Percentiles rank a stretch among this genome's conserved stretches.
These are phyloP conservation scores for barley (Hordeum vulgare) DNA, from an alignment of 176 grass and related monocot genomes.

Conservation along the genomic window MorexV3_pseudomolecules_assembly NC_058521.1:546523344-546523843, in stretches of 20 bases:
- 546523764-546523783: not conserved
- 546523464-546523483: too few relatives aligned
- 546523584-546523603: not conserved
- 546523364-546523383: not conserved
- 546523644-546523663: too few relatives aligned
- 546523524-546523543: not conserved
- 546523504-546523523: not conserved
- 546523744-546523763: not conserved
- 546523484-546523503: too few relatives aligned
- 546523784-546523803: not conserved
- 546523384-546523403: too few relatives aligned
- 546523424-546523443: too few relatives aligned
- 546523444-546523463: too few relatives aligned
- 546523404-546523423: too few relatives aligned
- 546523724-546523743: conserved; percentile 1
- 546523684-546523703: not conserved
- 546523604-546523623: too few relatives aligned
- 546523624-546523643: too few relatives aligned
- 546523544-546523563: not conserved
- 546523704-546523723: not conserved
- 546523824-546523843: not conserved
- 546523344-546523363: not conserved
- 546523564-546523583: not conserved
- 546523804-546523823: not conserved
- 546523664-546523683: not conserved